Base-by-base conservation (phyloP, 768 basidiomycete genomes). In the Mycena sanguinolenta region DNA sequence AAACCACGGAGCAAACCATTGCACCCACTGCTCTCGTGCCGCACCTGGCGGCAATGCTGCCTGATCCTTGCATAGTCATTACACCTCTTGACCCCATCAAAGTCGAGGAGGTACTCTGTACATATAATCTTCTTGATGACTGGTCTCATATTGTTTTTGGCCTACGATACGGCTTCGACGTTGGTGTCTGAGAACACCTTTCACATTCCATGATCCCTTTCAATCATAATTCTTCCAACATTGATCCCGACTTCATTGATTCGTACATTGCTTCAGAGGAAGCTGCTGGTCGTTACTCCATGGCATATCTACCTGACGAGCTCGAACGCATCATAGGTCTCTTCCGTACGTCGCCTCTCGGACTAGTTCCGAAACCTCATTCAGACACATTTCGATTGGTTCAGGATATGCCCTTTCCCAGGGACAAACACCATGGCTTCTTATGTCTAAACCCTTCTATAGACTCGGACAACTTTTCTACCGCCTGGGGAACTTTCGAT, bases 271-370 rank as follows among this genome's bases (percentile, higher is more conserved):
- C 58, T 0, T 42, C 58, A 28, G 80, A 85, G 64, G 73, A 80
- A 0, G 72, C 69, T 0, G 77, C 77, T 8, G 75, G 79, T 2
- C 77, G 78, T 17, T 84, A 84, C 65, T 77, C 84, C 0, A 38
- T 61, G 0, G 71, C 77, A 1, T 84, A 77, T 71, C 63, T 69
- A 0, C 80, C 76, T n/a, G 63, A 52, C 10, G 50, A 63, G 16
- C 69, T 82, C 16, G 78, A 83, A 54, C 16, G 61, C 4, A 9
- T 81, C 12, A 85, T 87, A 34, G 84, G 86, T 0, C 80, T 79
- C 0, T 87, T 87, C 52, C 69, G 67, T 0, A 79, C 85, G 0
- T 82, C 83, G 0, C 87, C 85, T 0, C 73, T 87, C 0, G 81
- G 80, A 0, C 73, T 84, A 0, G 79, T 86, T 0, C 81, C 81